These are phyloP conservation scores for Plasmodium gaboni DNA, from an alignment of 169 alveolate species.

Conservation along the genomic window DNA sequence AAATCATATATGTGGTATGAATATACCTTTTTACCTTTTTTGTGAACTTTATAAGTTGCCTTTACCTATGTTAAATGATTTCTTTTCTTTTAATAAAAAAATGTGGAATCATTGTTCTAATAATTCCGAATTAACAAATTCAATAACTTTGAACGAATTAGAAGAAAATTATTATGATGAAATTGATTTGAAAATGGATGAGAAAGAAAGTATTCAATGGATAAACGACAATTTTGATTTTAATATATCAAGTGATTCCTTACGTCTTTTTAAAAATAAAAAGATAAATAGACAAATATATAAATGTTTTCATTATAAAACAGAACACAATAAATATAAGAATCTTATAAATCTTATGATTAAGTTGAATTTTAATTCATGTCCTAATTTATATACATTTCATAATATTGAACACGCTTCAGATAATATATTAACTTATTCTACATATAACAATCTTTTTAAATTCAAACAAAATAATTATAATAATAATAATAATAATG, in stretches of 20 bases:
- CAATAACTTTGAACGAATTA: conserved; percentile 13
- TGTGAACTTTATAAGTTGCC: conserved; percentile 41
- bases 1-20: conserved; percentile 66
- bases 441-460: conserved; percentile 12
- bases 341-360: conserved; percentile 39
- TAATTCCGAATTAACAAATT: conserved; percentile 10
- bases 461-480: conserved; percentile 8
- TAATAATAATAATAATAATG: background rate
- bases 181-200: conserved; percentile 21
- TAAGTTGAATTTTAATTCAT: conserved; percentile 49
- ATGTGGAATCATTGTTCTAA: background rate
- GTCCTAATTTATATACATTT: conserved; percentile 18
- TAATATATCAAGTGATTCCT: conserved; percentile 28
- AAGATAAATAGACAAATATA: conserved; percentile 23
- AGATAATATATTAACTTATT: conserved; percentile 26
- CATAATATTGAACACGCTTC: conserved; percentile 29
- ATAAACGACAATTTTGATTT: conserved; percentile 31
- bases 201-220: conserved; percentile 52
- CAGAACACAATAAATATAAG: conserved; percentile 10
- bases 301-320: conserved; percentile 32
- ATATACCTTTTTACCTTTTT: conserved; percentile 56
- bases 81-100: conserved; percentile 35
- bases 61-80: conserved; percentile 20
- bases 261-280: conserved; percentile 37
- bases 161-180: conserved; percentile 36